Evolutionary conservation across 2,329 filamentous ascomycete genomes (phyloP), one percentile per base, ranked within the genome.

Genomic region (Hysterium pulicare): DNA sequence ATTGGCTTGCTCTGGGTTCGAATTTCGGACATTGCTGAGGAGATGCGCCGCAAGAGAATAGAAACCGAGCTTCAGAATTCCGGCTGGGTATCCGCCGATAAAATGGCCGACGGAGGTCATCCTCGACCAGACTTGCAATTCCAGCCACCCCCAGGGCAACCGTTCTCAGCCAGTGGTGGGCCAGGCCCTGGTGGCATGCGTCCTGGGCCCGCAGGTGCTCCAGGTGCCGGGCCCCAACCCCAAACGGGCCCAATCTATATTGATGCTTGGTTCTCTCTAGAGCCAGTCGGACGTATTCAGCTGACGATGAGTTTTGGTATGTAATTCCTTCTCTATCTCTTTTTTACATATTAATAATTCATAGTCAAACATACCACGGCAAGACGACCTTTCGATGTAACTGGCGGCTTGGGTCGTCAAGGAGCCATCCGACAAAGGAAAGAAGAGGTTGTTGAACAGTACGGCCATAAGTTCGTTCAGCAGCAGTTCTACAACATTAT

Each of bases 401-500:
- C n/a, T n/a, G n/a, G n/a, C n/a, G 93, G 93, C 61, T 82, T 98
- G 50, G 89, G 89, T 51, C 87, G 93, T 64, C 95, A 96, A 72
- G 93, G 91, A 61, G 93, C 93, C 50, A 90, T 98, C 54, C 88
- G 93, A 54, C 91, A 98, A 71, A 88, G 89, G 62, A 98, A 98
- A 74, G 93, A 98, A 69, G 90, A 97, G 61, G 85, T 98, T 4
- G 88, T 96, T 71, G 93, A 98, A 72, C 95, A 96, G 76, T 96
- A 95, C 65, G 93, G 93, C 37, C 93, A 98, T 83, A 98, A 97
- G 72, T 98, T 98, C 63, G 85, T 97, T 42, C 87, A 93, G 61
- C 90, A 96, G 67, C 93, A 96, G 68, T 98, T 98, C 70, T 98
- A 97, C 83, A 98, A 97, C 77, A 96, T 98, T 63, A 98, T 98